phyloP scores from a whole-genome alignment of 108 stramenopile species.

The Schizochytrium sp. region DNA sequence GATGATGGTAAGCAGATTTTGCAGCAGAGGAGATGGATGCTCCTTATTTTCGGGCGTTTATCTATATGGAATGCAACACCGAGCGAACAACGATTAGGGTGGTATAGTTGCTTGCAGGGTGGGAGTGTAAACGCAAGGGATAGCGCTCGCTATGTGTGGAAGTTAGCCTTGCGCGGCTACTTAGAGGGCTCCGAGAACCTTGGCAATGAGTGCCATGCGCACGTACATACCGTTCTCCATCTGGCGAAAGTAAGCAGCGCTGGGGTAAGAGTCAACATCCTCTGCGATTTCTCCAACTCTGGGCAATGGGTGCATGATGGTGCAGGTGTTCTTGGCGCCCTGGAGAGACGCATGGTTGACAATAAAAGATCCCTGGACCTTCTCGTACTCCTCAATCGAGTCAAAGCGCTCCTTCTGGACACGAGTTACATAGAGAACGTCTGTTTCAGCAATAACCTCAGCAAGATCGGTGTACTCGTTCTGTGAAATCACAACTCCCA shows the following conservation, averaged over 20 bases:
- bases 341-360: conserved; percentile 84
- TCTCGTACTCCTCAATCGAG: conserved; percentile 82
- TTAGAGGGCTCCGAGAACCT: conserved; percentile 74
- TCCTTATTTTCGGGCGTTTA: too few relatives aligned
- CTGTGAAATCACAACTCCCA: conserved; percentile 74
- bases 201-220: conserved; percentile 93
- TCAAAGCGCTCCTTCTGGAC: conserved; percentile 95
- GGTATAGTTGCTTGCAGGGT: too few relatives aligned
- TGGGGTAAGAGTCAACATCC: conserved; percentile 91
- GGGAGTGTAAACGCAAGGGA: too few relatives aligned
- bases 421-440: conserved; percentile 95
- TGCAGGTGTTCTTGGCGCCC: conserved; percentile 78
- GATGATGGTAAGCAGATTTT: too few relatives aligned
- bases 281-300: conserved; percentile 90
- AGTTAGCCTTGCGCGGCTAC: too few relatives aligned
- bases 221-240: conserved; percentile 99
- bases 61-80: too few relatives aligned
- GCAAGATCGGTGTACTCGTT: conserved; percentile 74
- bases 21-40: too few relatives aligned
- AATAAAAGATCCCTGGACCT: conserved; percentile 86
- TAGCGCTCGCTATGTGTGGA: too few relatives aligned
- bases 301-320: conserved; percentile 93
- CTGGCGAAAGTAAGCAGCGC: conserved; percentile 97
- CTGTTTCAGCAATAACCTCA: conserved; percentile 79
- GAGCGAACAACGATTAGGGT: too few relatives aligned